phyloP scores from a whole-genome alignment of 345 rosid species.

The Boechera retrofracta region DNA sequence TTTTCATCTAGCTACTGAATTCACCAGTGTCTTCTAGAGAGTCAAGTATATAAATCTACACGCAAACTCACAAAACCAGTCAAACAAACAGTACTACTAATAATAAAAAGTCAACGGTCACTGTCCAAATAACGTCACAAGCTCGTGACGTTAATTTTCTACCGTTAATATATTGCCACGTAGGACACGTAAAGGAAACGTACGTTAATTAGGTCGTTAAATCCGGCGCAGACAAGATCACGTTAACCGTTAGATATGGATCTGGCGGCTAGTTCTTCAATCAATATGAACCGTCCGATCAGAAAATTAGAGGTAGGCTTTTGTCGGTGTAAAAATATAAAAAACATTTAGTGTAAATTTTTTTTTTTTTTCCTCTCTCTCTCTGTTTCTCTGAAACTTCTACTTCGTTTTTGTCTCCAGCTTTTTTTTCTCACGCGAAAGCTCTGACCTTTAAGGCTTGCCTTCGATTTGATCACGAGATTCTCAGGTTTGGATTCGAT shows the following conservation, averaged over 20 bases:
- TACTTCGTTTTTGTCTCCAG: conserved; percentile 30
- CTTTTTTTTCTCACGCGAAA: conserved; percentile 31
- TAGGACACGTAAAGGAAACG: conserved; percentile 26
- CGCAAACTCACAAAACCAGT: not conserved
- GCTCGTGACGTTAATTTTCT: not conserved
- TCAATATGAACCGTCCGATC: conserved; percentile 37
- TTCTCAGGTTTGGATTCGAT: conserved; percentile 12
- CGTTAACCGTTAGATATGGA: conserved; percentile 38
- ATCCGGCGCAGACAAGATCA: conserved; percentile 21
- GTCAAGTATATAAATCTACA: not conserved
- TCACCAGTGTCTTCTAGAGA: conserved; percentile 31
- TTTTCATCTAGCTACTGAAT: conserved; percentile 1
- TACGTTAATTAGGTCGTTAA: conserved; percentile 35
- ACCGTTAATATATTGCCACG: conserved; percentile 32
- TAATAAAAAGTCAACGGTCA: conserved; percentile 28
- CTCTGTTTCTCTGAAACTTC: conserved; percentile 14
- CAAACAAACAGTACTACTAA: not conserved
- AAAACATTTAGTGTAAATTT: not conserved
- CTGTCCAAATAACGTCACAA: conserved; percentile 29
- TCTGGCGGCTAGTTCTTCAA: conserved; percentile 41
- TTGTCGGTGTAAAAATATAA: conserved; percentile 32
- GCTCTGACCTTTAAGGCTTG: conserved; percentile 20
- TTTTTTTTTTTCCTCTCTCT: not conserved
- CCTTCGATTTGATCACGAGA: conserved; percentile 17
- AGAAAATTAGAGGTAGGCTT: conserved; percentile 24